A percentile compares a stretch with the other conserved stretches of the same genome.
Evolutionary conservation across 2,329 filamentous ascomycete species (phyloP).

Genomic region (Gremmenia infestans): DNA sequence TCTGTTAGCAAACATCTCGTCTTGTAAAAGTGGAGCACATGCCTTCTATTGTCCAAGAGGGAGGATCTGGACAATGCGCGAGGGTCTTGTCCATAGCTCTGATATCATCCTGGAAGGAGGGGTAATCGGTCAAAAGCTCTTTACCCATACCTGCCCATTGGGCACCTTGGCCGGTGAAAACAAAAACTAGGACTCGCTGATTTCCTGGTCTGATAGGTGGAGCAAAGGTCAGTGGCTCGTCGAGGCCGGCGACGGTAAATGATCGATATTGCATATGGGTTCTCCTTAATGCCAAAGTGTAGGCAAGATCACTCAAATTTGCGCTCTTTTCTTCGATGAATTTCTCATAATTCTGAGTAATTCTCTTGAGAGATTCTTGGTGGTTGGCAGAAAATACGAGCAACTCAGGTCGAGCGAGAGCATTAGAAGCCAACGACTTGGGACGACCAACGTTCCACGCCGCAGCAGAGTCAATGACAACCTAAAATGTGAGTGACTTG

Average conservation of each 20-base stretch:
- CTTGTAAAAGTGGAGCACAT: not conserved
- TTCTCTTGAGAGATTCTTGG: slow-evolving; percentile 2
- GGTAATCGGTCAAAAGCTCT: slow-evolving; percentile 9
- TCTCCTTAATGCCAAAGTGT: slow-evolving; percentile 4
- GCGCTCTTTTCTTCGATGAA: not conserved
- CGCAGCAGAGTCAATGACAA: slow-evolving; percentile 11
- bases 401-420: not conserved
- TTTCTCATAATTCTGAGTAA: not conserved
- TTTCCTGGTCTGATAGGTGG: not conserved
- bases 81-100: not conserved
- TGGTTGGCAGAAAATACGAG: slow-evolving; percentile 10
- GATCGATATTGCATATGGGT: not conserved
- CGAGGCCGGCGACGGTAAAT: not conserved
- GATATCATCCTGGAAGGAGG: slow-evolving; percentile 3
- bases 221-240: not conserved
- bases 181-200: slow-evolving; percentile 2
- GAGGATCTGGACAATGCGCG: not conserved
- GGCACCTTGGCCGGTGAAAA: slow-evolving; percentile 27
- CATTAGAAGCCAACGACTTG: not conserved
- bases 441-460: not conserved
- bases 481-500: not conserved
- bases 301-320: slow-evolving; percentile 3
- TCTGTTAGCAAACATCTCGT: not conserved
- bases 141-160: slow-evolving; percentile 19
- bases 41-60: slow-evolving; percentile 10